Percentiles rank a stretch among this genome's conserved stretches.
These are phyloP conservation scores for Kentomonas sorsogonicus DNA, from an alignment of 208 protist species.

Conservation along the genomic window DNA sequence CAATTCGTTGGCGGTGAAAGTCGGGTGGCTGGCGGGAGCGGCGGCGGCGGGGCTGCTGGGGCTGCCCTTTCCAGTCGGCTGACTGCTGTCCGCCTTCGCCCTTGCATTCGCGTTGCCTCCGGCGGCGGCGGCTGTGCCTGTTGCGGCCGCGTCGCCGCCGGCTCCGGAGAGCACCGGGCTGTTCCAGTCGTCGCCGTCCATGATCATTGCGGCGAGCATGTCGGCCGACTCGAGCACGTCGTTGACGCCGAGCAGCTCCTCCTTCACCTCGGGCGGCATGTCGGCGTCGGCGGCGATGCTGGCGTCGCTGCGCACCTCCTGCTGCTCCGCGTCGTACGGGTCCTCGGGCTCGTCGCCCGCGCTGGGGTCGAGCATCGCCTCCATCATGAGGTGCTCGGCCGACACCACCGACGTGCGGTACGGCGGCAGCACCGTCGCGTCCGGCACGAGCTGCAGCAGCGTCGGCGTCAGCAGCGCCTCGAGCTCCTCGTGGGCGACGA, in stretches of 20 bases:
- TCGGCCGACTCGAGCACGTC: conserved; percentile 64
- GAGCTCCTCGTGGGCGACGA: conserved; percentile 62
- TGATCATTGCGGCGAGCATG: conserved; percentile 71
- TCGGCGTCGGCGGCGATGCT: conserved; percentile 25
- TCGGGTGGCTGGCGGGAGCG: background rate
- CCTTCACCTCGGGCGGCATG: conserved; percentile 8
- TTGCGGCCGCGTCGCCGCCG: conserved; percentile 25
- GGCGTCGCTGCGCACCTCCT: conserved; percentile 42
- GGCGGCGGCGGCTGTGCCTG: conserved; percentile 26
- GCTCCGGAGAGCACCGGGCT: conserved; percentile 14
- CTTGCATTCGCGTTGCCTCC: background rate
- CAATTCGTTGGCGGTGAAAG: too few species aligned
- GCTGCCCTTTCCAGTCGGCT: too few species aligned
- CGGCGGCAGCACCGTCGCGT: conserved; percentile 68
- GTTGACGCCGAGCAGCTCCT: conserved; percentile 31
- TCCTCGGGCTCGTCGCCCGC: conserved; percentile 32
- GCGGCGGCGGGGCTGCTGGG: background rate
- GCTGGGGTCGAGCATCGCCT: conserved; percentile 45
- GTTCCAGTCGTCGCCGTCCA: conserved; percentile 35
- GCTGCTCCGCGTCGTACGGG: conserved; percentile 39
- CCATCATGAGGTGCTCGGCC: conserved; percentile 56
- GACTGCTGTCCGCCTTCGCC: background rate
- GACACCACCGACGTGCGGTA: conserved; percentile 61
- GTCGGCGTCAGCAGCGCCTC: conserved; percentile 76
- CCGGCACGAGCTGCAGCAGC: conserved; percentile 75